phyloP scores from a whole-genome alignment of 2,329 filamentous ascomycete species.

The Trichoderma sp. region DNA sequence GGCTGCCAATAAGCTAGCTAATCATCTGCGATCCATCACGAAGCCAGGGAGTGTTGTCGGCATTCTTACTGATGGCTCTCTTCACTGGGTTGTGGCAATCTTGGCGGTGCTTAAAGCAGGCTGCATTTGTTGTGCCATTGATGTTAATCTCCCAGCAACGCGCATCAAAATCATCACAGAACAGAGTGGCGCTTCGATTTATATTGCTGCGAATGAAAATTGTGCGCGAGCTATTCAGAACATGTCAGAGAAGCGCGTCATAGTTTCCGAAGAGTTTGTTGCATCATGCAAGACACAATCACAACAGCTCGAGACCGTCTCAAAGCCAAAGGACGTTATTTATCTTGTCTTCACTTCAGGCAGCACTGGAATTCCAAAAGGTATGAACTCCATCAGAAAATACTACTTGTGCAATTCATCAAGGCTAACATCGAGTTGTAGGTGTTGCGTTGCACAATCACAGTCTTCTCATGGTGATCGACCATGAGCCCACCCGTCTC shows the following conservation, averaged over 20 bases:
- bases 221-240: neutral
- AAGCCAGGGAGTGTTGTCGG: neutral
- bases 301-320: neutral
- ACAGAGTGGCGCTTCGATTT: neutral
- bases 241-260: neutral
- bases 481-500: neutral
- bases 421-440: neutral
- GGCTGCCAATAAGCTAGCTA: neutral
- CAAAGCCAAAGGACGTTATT: neutral
- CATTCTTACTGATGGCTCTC: slow-evolving; percentile 1
- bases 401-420: neutral
- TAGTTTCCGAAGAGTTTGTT: neutral
- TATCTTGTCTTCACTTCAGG: slow-evolving; percentile 7
- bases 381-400: neutral
- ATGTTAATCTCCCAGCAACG: neutral
- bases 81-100: slow-evolving; percentile 1
- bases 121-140: slow-evolving; percentile 3
- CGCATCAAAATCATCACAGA: slow-evolving; percentile 2
- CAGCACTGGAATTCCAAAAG: neutral
- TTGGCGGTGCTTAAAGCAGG: neutral
- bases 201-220: neutral
- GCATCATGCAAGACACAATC: neutral
- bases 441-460: slow-evolving; percentile 6
- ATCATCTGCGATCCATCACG: neutral
- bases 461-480: neutral